These are phyloP conservation scores for Flaveria sonorensis DNA, from an alignment of 129 eudicot species.

Conservation along the genomic window DNA sequence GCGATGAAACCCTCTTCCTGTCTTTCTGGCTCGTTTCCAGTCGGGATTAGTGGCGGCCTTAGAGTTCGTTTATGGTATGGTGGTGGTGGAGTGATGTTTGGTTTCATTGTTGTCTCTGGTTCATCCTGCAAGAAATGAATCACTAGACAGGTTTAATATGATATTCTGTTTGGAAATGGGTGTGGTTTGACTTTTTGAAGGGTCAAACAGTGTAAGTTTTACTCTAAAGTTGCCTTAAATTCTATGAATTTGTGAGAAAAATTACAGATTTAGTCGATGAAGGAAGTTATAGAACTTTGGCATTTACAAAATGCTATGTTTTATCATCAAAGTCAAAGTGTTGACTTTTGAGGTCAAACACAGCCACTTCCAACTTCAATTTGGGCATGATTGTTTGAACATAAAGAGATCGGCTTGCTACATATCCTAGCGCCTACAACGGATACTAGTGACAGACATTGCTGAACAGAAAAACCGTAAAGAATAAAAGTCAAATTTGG, in stretches of 20 bases:
- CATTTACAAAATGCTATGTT: not conserved
- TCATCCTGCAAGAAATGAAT: conserved; percentile 43
- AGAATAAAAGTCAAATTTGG: not conserved
- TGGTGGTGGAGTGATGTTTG: conserved; percentile 39
- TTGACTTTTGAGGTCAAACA: conserved; percentile 20
- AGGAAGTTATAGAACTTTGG: conserved; percentile 6
- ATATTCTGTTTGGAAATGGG: not conserved
- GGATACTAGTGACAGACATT: not conserved
- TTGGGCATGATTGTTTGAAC: not conserved
- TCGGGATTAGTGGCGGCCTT: conserved; percentile 78
- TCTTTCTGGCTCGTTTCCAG: conserved; percentile 66
- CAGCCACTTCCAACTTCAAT: not conserved
- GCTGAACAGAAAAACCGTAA: not conserved
- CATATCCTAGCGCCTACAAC: not conserved
- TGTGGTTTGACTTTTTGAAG: not conserved
- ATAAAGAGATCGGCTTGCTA: not conserved
- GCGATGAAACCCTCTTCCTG: conserved; percentile 79
- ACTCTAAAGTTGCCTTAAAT: not conserved
- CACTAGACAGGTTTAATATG: conserved; percentile 1
- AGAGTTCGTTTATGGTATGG: conserved; percentile 57
- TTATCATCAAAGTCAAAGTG: conserved; percentile 16
- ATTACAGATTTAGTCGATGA: not conserved
- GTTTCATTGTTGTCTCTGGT: conserved; percentile 33
- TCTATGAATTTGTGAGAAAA: not conserved
- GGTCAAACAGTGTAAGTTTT: conserved; percentile 4